These are phyloP conservation scores for Glycyrrhiza uralensis DNA, from an alignment of 306 rosid genomes.

Conservation along the genomic window DNA sequence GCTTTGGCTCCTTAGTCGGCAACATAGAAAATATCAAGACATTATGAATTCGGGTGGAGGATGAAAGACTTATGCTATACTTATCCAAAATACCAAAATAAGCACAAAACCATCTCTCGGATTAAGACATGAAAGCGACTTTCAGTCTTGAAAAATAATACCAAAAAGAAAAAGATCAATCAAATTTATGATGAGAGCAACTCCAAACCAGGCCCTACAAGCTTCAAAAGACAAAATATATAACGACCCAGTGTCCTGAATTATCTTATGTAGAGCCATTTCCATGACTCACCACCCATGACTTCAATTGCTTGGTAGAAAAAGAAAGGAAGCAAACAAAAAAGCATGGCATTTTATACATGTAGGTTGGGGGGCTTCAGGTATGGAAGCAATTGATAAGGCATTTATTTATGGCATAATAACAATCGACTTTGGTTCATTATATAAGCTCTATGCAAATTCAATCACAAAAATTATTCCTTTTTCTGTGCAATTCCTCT, in stretches of 20 bases:
- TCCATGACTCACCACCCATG: slow-evolving; percentile 43
- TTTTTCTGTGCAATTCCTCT: neutral
- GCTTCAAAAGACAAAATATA: slow-evolving; percentile 22
- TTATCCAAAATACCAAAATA: neutral
- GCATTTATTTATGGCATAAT: slow-evolving; percentile 31
- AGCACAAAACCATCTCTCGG: neutral
- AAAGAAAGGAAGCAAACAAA: slow-evolving; percentile 31
- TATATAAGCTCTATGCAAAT: slow-evolving; percentile 7
- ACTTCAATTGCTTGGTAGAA: slow-evolving; percentile 30
- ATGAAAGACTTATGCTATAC: neutral
- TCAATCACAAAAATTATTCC: slow-evolving; percentile 6
- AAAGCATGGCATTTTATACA: slow-evolving; percentile 34
- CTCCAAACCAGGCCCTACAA: slow-evolving; percentile 31
- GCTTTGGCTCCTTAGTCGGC: no score
- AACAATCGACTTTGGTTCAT: neutral
- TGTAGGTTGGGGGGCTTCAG: neutral
- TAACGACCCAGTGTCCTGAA: neutral
- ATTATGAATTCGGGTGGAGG: neutral
- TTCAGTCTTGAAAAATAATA: neutral
- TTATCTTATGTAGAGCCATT: slow-evolving; percentile 28
- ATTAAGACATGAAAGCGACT: slow-evolving; percentile 2
- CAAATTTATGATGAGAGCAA: neutral
- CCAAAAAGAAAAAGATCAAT: neutral
- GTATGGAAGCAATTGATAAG: slow-evolving; percentile 34
- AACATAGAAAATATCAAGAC: neutral